Evolutionary conservation across 208 protist species (phyloP), one percentile per base, ranked within the genome.

Genomic region (Leishmania turanica): DNA sequence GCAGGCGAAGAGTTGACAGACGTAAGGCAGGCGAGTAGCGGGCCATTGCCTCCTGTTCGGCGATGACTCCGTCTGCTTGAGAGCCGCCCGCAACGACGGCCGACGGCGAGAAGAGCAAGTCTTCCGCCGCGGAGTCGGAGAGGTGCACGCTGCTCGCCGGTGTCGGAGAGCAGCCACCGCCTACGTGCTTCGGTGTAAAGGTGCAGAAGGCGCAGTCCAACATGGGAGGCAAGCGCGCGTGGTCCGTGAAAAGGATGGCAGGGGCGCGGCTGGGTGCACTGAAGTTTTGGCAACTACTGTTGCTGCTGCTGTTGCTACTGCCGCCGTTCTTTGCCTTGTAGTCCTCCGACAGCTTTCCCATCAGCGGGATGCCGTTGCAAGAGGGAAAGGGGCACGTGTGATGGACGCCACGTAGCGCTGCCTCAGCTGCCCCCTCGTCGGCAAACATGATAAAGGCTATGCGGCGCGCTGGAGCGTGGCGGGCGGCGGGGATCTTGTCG

Each of bases 371-470:
- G 19, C 85, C 85, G 53, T 42, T 8, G 82, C 89, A 92, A 66
- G n/a, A 66, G 58, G 37, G 19, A 74, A 92, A 89, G 42, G 89
- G 81, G 56, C 70, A 80, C 1, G 87, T 89, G 81, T 88, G 77
- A 86, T 92, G 87, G 53, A 90, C 71, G 8, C 49, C 80, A 49
- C 78, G 76, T 49, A 89, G 66, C 47, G 86, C 89, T 2, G 68
- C 51, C 78, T 88, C 84, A 1, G 89, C 89, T 24, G 81, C 79
- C 17, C 87, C 87, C 11, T 78, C 75, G 56, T 85, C 78, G 34
- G 56, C 80, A 75, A 90, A 92, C 9, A 77, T 84, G 53, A 92
- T 60, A 75, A 92, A 92, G 49, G 87, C 89, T 51, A 92, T 92
- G 82, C 83, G 81, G 71, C 89, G 89, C 4, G 42, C 15, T 7